Conservation (phyloP, 2,329 filamentous ascomycete species). For the Exophiala sideris region DNA sequence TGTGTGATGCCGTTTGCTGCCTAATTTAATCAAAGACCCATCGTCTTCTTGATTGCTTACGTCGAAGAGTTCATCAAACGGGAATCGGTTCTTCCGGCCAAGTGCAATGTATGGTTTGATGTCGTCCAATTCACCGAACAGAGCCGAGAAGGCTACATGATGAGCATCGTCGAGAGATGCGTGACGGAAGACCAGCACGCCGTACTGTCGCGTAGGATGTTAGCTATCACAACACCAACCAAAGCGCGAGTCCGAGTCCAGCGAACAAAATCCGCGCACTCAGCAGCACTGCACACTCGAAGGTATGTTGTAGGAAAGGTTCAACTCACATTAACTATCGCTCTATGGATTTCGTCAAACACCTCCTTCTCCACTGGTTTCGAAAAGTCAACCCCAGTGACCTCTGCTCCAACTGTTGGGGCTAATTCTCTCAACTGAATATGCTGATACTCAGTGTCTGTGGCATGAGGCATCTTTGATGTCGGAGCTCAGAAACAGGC, state of each 20-base stretch:
- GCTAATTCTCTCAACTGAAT: slow-evolving; percentile 36
- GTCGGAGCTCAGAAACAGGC: too few species aligned
- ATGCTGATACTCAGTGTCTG: slow-evolving; percentile 28
- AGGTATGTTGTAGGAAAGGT: neutral
- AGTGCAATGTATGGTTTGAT: slow-evolving; percentile 48
- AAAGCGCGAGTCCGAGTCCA: neutral
- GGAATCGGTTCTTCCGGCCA: slow-evolving; percentile 48
- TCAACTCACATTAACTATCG: slow-evolving; percentile 35
- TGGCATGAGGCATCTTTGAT: slow-evolving; percentile 29
- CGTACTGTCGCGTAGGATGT: slow-evolving; percentile 41
- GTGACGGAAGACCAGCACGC: slow-evolving; percentile 51
- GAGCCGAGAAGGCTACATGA: slow-evolving; percentile 51
- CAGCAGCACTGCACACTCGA: neutral
- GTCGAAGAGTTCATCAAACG: slow-evolving; percentile 55
- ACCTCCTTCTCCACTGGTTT: slow-evolving; percentile 33
- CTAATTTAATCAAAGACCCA: slow-evolving; percentile 42
- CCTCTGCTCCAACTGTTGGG: slow-evolving; percentile 39
- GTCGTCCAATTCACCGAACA: slow-evolving; percentile 56
- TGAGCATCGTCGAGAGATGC: slow-evolving; percentile 50
- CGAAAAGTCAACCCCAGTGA: slow-evolving; percentile 38
- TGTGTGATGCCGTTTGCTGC: slow-evolving; percentile 41
- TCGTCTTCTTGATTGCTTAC: slow-evolving; percentile 54
- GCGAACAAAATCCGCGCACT: too few species aligned
- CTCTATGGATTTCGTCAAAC: slow-evolving; percentile 36
- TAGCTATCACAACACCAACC: neutral